Evolutionary conservation across 1,284 basidiomycete genomes (phyloP), one percentile per base, ranked within the genome.

Genomic region (Grifola frondosa): DNA sequence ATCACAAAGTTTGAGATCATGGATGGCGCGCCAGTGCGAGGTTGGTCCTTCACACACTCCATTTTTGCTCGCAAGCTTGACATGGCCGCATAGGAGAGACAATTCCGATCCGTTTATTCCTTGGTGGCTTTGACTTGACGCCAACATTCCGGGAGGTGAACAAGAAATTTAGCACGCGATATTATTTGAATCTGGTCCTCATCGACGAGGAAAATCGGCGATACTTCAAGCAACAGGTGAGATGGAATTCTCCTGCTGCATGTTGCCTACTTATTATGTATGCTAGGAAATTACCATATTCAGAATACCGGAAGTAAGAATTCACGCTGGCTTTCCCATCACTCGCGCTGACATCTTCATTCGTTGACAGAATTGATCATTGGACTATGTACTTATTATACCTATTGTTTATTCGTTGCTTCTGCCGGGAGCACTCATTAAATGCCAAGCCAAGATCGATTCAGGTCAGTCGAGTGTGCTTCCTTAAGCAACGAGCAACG

Each of bases 1-100:
- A 99, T 99, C 59, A 98, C 97, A 21, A 99, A 99, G 68, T 98
- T 97, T 62, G 96, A 98, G 68, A 98, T 99, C 59, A 97, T 98
- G 96, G 94, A 97, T 63, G 94, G 93, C 7, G 91, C 93, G 5
- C 93, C 93, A 1, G 93, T 97, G 15, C 78, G 94, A 69, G 91
- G 91, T 84, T 48, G 38, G 75, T 58, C 3, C 19, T 42, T 35
- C 10, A 5, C 5, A 3, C 16, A 25, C 20, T 7, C 20, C 20
- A 12, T 31, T 20, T 17, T 32, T 33, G 17, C 2, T 28, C 20
- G 20, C 12, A 24, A n/a, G 25, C 25, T 22, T 48, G 31, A 20
- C 19, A 44, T 44, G 16, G 25, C 44, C 10, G 38, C n/a, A 0
- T 53, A 91, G 93, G 94, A 37, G 96, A 99, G 71, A 98, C 94